Conservation (phyloP, 352 stramenopile genomes). For the Phytophthora ramorum region DNA sequence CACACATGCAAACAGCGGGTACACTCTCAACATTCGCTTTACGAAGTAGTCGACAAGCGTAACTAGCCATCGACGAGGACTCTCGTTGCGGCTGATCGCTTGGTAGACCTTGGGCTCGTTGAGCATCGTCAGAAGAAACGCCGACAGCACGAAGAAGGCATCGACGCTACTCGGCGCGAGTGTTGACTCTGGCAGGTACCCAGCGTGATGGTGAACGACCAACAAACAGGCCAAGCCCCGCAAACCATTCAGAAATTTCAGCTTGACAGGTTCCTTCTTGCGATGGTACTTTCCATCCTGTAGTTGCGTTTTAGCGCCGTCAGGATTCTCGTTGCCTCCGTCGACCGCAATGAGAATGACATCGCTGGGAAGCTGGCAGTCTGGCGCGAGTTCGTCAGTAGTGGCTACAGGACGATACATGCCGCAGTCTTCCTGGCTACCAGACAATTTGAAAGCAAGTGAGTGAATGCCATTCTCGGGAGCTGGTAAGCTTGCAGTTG, state of each 20-base stretch:
- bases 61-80: background rate
- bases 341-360: background rate
- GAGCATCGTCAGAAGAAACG: constrained; percentile 39
- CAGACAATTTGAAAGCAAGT: background rate
- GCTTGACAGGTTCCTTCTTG: background rate
- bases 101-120: constrained; percentile 12
- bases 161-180: constrained; percentile 25
- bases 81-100: constrained; percentile 1
- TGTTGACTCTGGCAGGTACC: constrained; percentile 14
- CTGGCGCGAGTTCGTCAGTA: background rate
- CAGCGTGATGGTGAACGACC: constrained; percentile 19
- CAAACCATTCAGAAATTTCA: constrained; percentile 24
- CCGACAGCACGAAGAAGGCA: constrained; percentile 40
- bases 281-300: background rate
- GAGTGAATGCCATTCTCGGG: too few species aligned
- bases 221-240: constrained; percentile 24
- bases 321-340: background rate
- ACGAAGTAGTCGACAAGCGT: constrained; percentile 9
- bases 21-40: constrained; percentile 14
- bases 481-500: too few species aligned
- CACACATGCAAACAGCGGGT: background rate
- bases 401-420: background rate
- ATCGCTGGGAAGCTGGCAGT: background rate
- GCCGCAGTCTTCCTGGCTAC: background rate
- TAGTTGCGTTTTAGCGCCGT: background rate